A percentile compares a stretch with the other conserved stretches of the same genome.
Conservation (phyloP, 495 filamentous ascomycete genomes). For the Penicillium salamii region DNA sequence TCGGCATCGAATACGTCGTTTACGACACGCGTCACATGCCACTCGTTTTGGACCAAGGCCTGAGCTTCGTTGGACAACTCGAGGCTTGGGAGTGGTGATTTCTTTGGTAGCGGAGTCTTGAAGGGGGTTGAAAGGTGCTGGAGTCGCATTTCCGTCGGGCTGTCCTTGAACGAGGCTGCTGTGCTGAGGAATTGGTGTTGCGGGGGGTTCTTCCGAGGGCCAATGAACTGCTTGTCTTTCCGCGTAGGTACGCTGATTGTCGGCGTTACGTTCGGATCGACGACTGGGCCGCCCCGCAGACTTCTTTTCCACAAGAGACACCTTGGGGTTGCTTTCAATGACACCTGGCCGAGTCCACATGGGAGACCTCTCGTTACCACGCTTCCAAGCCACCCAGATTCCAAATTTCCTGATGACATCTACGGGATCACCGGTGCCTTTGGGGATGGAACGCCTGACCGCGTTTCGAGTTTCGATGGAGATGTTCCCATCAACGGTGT, state of each 20-base stretch:
- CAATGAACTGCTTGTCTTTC: constrained; percentile 45
- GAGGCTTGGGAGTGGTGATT: constrained; percentile 29
- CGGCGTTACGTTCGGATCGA: constrained; percentile 43
- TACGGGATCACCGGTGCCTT: constrained; percentile 59
- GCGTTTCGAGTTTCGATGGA: constrained; percentile 54
- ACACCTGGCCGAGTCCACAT: constrained; percentile 59
- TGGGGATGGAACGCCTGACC: constrained; percentile 63
- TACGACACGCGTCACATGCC: constrained; percentile 54
- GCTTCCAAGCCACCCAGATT: constrained; percentile 73
- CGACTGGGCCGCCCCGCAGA: constrained; percentile 44
- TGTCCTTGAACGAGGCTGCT: constrained; percentile 14
- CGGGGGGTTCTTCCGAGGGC: constrained; percentile 26
- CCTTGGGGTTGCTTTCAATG: constrained; percentile 44
- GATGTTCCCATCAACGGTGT: constrained; percentile 58
- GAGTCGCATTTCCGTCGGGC: constrained; percentile 18
- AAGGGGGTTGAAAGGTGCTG: constrained; percentile 13
- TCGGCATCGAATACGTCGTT: constrained; percentile 51
- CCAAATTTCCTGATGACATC: constrained; percentile 61
- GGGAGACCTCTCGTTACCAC: constrained; percentile 65
- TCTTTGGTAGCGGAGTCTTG: constrained; percentile 25
- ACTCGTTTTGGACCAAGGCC: constrained; percentile 51
- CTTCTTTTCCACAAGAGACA: constrained; percentile 41
- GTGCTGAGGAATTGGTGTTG: constrained; percentile 12
- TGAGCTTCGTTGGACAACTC: constrained; percentile 32
- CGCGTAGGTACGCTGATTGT: constrained; percentile 44